phyloP scores from a whole-genome alignment of 192 early-diverging fungal species.

The Backusella circina region DNA sequence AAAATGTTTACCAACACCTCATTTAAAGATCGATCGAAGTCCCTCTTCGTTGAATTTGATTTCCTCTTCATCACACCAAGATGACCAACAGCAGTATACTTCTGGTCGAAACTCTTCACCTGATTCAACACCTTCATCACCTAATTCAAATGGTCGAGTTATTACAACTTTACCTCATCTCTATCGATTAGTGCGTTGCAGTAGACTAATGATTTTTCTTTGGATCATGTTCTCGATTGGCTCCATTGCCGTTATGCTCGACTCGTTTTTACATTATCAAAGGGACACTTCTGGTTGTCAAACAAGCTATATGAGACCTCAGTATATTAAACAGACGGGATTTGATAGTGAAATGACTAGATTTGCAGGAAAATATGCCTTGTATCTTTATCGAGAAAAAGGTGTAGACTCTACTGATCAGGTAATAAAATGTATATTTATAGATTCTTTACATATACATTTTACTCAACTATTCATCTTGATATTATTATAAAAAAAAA shows the following conservation, averaged over 20 bases:
- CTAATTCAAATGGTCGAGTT: background rate
- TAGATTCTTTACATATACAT: background rate
- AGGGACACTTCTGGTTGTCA: slow-evolving; percentile 53
- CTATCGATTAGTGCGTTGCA: slow-evolving; percentile 1
- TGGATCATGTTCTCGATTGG: slow-evolving; percentile 18
- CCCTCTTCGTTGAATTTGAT: background rate
- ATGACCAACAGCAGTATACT: background rate
- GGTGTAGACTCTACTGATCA: slow-evolving; percentile 44
- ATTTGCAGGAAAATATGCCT: slow-evolving; percentile 72
- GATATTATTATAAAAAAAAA: background rate
- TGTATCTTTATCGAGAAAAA: slow-evolving; percentile 75
- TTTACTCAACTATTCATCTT: background rate
- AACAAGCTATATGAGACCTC: slow-evolving; percentile 53
- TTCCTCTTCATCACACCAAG: background rate
- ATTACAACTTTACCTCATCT: slow-evolving; percentile 3
- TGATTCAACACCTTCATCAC: background rate
- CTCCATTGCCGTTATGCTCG: slow-evolving; percentile 32
- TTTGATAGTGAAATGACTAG: slow-evolving; percentile 50
- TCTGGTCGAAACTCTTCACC: background rate
- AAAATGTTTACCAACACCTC: background rate
- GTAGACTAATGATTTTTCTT: slow-evolving; percentile 4
- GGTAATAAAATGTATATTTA: slow-evolving; percentile 13
- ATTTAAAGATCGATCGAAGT: slow-evolving; percentile 8
- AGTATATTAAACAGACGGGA: slow-evolving; percentile 41
- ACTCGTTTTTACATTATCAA: slow-evolving; percentile 68